Base-by-base conservation (phyloP, 805 yeast species). In the Candida parachauliodes region DNA sequence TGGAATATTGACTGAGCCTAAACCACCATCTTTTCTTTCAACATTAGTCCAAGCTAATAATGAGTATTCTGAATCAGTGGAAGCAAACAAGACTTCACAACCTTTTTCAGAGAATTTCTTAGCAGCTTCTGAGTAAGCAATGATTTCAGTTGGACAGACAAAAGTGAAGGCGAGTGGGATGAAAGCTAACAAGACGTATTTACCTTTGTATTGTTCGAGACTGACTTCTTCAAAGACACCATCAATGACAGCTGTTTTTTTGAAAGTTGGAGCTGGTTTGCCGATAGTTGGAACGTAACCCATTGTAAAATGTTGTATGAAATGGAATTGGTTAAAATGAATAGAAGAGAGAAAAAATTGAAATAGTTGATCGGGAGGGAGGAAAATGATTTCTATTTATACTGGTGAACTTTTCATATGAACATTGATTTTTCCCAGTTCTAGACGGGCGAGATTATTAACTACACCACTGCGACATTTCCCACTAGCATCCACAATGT, bases 131-230 rank as follows among this genome's bases (percentile, higher is more conserved):
- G 96, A 86, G 83, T 88, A 93, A 54, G 98, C 98, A 70, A 93
- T 82, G 76, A 93, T 89, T 77, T 93, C 98, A 53, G 98, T 93
- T 69, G 99, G 98, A 75, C 98, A 93, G 48, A 93, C 98, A 55
- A 93, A 93, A 45, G 99, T 93, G 89, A 93, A 93, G 37, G 98
- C 98, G 79, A 91, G 75, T 69, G 98, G 99, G 66, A 93, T 83
- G 76, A 93, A 93, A 47, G 94, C 98, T 59, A 93, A 77, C 50
- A 93, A 71, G 52, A 93, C 96, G 95, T 97, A 93, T 73, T 93
- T 87, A 62, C 98, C 98, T 75, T 83, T 83, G 86, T 83, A 93
- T 71, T 87, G 84, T 59, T 91, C 98, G 55, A 93, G 81, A 45
- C 95, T 76, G 55, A 93, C 77, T 60, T 93, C 97, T 76, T 93